Evolutionary conservation across 2,329 filamentous ascomycete species (phyloP), one percentile per base, ranked within the genome.

Genomic region (Fusarium ambrosium): DNA sequence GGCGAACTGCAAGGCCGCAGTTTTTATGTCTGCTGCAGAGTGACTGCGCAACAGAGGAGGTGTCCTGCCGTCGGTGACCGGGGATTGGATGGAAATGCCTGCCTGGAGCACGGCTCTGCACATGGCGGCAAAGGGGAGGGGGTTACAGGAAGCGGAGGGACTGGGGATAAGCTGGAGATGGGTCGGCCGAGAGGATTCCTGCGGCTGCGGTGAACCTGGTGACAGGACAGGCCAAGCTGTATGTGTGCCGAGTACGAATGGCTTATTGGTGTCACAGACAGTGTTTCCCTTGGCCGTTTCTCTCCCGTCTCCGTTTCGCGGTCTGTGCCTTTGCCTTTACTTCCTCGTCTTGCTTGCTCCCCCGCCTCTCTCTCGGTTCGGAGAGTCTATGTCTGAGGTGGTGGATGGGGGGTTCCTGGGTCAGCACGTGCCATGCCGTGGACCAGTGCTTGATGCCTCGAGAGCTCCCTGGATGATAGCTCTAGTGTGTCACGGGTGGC

Each of bases 71-170:
- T 60, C 48, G 18, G 61, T 51, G 32, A 41, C 45, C 68, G 75
- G 75, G 68, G 64, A 77, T 77, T 77, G 75, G 63, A 70, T 74
- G 75, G 75, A 72, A 77, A 77, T 74, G 66, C 62, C 68, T 62
- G 55, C 60, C 32, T 45, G 36, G 60, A 39, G 37, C 39, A 66
- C 60, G 64, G 59, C 59, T 63, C 59, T 64, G 51, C 62, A 62
- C 43, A 62, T 69, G n/a, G 69, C 39, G 29, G 69, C 65, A 65
- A 68, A 61, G 41, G 41, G 10, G 66, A 27, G 55, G 53, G 39
- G 41, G 69, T 34, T 62, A 48, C 37, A 75, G 59, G 62, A 73
- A 61, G 29, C 43, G n/a, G 45, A 39, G 36, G 32, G 51, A 75
- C 72, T 74, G 71, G 64, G 71, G 68, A 68, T 60, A 55, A 63